A percentile compares a stretch with the other conserved stretches of the same genome.
Conservation (phyloP, 192 early-diverging fungal species). For the Chytriomyces hyalinus region DNA sequence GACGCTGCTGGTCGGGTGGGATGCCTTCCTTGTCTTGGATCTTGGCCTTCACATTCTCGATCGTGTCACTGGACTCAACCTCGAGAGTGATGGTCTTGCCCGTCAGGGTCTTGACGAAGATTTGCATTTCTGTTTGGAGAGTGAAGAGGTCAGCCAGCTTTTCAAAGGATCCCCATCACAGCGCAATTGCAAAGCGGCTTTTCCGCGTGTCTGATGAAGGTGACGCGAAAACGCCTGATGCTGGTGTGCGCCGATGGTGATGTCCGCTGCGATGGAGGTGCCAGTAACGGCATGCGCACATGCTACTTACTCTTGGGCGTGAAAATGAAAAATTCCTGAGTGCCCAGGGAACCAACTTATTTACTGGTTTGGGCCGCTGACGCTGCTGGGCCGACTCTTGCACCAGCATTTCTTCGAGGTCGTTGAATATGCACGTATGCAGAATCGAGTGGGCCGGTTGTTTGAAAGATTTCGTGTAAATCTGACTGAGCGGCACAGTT, state of each 20-base stretch:
- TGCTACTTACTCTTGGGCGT: too few species aligned
- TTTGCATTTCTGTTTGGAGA: constrained; percentile 60
- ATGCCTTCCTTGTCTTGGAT: constrained; percentile 98
- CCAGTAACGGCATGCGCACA: too few species aligned
- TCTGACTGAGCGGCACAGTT: too few species aligned
- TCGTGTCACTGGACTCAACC: constrained; percentile 89
- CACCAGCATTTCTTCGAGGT: too few species aligned
- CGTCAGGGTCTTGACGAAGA: constrained; percentile 89
- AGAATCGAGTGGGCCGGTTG: too few species aligned
- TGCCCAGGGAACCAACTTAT: too few species aligned
- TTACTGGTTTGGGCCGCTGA: too few species aligned
- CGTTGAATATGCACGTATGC: too few species aligned
- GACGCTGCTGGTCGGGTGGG: constrained; percentile 97
- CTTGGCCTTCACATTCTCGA: constrained; percentile 90
- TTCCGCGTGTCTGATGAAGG: neutral
- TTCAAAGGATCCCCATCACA: neutral
- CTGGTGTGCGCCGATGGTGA: neutral
- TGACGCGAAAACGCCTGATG: neutral
- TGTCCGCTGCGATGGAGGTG: too few species aligned
- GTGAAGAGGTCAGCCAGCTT: neutral
- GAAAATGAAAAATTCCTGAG: too few species aligned
- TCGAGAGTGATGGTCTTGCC: constrained; percentile 97
- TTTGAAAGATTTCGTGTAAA: too few species aligned
- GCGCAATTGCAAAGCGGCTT: neutral
- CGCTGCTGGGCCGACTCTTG: too few species aligned